Conservation (phyloP, 805 yeast species). For the Saturnispora serradocipensis region DNA sequence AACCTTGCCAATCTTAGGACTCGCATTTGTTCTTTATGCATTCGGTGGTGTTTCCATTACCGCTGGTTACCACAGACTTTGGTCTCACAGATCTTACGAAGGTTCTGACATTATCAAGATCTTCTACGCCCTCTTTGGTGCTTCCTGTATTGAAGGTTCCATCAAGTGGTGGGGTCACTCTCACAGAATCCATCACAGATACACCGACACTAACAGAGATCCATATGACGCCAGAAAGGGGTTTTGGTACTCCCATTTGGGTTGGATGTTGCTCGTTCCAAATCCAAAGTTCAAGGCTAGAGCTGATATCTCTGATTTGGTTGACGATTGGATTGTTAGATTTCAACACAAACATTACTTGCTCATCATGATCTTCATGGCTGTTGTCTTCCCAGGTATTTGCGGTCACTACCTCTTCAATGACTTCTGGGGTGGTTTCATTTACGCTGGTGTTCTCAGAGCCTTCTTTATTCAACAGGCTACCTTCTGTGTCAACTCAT, state of each 20-base stretch:
- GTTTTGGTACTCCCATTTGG: constrained; percentile 76
- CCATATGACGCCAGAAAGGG: constrained; percentile 83
- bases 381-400: constrained; percentile 53
- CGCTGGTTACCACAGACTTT: constrained; percentile 76
- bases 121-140: constrained; percentile 69
- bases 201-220: constrained; percentile 74
- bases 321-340: constrained; percentile 69
- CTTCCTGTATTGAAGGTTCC: constrained; percentile 77
- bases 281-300: constrained; percentile 76
- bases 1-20: constrained; percentile 34
- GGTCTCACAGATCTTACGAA: constrained; percentile 66
- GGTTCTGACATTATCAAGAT: constrained; percentile 53
- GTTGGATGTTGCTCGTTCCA: constrained; percentile 77
- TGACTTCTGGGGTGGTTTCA: constrained; percentile 64
- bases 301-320: constrained; percentile 72
- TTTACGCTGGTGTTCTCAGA: constrained; percentile 67
- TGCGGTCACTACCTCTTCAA: constrained; percentile 46
- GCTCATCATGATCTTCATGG: constrained; percentile 48
- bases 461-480: constrained; percentile 72
- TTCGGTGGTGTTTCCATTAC: constrained; percentile 70
- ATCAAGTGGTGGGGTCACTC: constrained; percentile 87
- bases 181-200: constrained; percentile 80
- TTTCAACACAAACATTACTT: constrained; percentile 77
- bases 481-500: constrained; percentile 76
- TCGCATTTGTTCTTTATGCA: constrained; percentile 44